Conservation (phyloP, 176 grass and related monocot genomes). For the Ampelocalamus luodianensis region DNA sequence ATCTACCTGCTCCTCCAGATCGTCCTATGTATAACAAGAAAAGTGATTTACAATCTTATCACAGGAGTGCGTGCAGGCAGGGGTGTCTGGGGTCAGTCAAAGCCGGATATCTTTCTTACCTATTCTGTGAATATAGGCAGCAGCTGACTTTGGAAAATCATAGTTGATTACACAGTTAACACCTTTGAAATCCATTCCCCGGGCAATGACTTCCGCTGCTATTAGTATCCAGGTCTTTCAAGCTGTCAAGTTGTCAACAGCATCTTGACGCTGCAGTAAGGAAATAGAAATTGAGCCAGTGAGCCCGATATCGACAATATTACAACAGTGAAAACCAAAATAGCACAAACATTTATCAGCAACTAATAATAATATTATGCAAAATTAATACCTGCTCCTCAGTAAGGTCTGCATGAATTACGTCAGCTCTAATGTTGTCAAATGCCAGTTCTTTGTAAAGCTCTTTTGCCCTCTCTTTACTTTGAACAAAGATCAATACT, state of each 20-base stretch:
- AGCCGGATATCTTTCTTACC: slow-evolving; percentile 43
- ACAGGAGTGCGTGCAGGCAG: accelerated
- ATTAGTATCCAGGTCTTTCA: slow-evolving; percentile 90
- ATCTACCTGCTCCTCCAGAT: slow-evolving; percentile 83
- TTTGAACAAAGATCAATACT: slow-evolving; percentile 95
- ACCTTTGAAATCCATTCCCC: slow-evolving; percentile 98
- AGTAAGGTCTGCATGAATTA: slow-evolving; percentile 89
- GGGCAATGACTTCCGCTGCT: slow-evolving; percentile 90
- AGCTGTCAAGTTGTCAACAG: slow-evolving; percentile 93
- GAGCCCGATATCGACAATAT: neutral
- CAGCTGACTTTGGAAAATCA: slow-evolving; percentile 91
- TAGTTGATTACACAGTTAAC: slow-evolving; percentile 92
- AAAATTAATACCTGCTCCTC: slow-evolving; percentile 74
- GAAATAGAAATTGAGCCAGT: slow-evolving; percentile 37
- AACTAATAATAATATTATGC: slow-evolving; percentile 15
- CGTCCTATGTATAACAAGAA: slow-evolving; percentile 55
- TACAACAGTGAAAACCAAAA: neutral
- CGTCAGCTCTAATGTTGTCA: slow-evolving; percentile 81
- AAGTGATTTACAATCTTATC: neutral
- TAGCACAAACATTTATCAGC: neutral
- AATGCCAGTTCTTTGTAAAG: slow-evolving; percentile 95
- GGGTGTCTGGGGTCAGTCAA: neutral
- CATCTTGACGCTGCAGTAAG: slow-evolving; percentile 73
- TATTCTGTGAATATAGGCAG: slow-evolving; percentile 94
- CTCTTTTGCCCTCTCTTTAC: slow-evolving; percentile 98